phyloP scores from a whole-genome alignment of 1,284 basidiomycete genomes.

The Apiotrichum mycotoxinovorans region DNA sequence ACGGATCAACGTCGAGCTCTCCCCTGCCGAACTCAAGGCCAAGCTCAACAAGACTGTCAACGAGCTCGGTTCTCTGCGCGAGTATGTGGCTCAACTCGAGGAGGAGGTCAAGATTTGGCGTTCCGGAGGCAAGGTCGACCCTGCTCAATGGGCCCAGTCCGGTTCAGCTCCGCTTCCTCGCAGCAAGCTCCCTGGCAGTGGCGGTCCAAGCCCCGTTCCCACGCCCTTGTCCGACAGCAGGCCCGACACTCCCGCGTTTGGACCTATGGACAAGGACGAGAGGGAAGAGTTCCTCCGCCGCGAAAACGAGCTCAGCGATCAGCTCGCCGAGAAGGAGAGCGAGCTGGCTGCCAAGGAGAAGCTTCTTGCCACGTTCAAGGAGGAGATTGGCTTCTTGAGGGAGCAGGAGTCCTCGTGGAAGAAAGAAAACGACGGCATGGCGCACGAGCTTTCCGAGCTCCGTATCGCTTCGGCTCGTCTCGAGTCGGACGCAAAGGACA shows the following conservation, averaged over 20 bases:
- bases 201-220: constrained; percentile 64
- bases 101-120: constrained; percentile 91
- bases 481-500: constrained; percentile 94
- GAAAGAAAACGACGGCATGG: constrained; percentile 84
- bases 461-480: constrained; percentile 86
- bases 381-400: constrained; percentile 81
- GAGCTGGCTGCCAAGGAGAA: constrained; percentile 62
- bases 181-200: constrained; percentile 53
- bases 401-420: constrained; percentile 67
- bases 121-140: constrained; percentile 78
- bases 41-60: constrained; percentile 85
- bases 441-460: constrained; percentile 79
- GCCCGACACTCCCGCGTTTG: constrained; percentile 49
- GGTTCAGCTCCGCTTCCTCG: constrained; percentile 51
- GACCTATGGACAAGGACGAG: constrained; percentile 91
- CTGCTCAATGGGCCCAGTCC: constrained; percentile 71
- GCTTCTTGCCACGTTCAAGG: constrained; percentile 71
- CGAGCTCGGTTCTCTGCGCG: constrained; percentile 76
- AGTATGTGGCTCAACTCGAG: constrained; percentile 85
- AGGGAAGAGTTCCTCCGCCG: constrained; percentile 92
- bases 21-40: constrained; percentile 90
- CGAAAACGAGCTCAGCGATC: constrained; percentile 95
- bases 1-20: constrained; percentile 95
- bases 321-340: constrained; percentile 86
- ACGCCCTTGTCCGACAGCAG: constrained; percentile 46